Conservation (phyloP, 2,329 filamentous ascomycete species). For the Gaeumannomyces tritici region DNA sequence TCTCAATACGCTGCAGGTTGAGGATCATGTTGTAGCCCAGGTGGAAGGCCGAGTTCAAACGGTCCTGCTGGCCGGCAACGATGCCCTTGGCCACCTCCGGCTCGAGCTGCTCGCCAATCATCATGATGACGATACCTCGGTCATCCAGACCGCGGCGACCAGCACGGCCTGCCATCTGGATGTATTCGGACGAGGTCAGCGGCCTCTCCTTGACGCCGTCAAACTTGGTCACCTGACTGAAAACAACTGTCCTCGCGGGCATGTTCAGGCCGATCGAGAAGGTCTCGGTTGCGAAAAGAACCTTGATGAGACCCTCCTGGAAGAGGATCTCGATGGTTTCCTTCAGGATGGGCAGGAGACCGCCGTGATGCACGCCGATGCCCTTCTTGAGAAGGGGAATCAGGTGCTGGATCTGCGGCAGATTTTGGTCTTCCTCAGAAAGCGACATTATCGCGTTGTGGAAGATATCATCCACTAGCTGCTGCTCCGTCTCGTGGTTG, state of each 20-base stretch:
- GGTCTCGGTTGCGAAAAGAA: slow-evolving; percentile 94
- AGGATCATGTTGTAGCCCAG: slow-evolving; percentile 99
- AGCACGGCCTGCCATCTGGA: slow-evolving; percentile 97
- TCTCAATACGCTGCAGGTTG: slow-evolving; percentile 93
- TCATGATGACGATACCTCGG: slow-evolving; percentile 98
- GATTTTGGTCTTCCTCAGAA: slow-evolving; percentile 78
- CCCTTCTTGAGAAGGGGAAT: slow-evolving; percentile 81
- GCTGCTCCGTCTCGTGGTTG: slow-evolving; percentile 93
- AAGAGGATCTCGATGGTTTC: slow-evolving; percentile 99
- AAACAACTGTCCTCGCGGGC: slow-evolving; percentile 99
- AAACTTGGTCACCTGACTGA: slow-evolving; percentile 92
- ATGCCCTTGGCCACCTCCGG: slow-evolving; percentile 90
- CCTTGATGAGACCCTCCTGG: slow-evolving; percentile 96
- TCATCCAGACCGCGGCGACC: slow-evolving; percentile 96
- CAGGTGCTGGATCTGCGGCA: slow-evolving; percentile 87
- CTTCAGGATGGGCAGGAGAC: slow-evolving; percentile 88
- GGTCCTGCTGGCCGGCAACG: slow-evolving; percentile 92
- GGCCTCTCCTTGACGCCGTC: slow-evolving; percentile 75
- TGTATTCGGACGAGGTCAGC: slow-evolving; percentile 89
- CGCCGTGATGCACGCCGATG: slow-evolving; percentile 95
- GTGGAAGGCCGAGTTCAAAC: slow-evolving; percentile 94
- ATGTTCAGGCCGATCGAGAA: slow-evolving; percentile 99
- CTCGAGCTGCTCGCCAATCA: slow-evolving; percentile 96
- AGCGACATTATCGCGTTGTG: slow-evolving; percentile 85
- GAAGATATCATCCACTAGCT: slow-evolving; percentile 91